Percentiles rank a stretch among this genome's conserved stretches.
phyloP scores from a whole-genome alignment of 176 grass and related monocot genomes.

The Pontederia paniculata region DNA sequence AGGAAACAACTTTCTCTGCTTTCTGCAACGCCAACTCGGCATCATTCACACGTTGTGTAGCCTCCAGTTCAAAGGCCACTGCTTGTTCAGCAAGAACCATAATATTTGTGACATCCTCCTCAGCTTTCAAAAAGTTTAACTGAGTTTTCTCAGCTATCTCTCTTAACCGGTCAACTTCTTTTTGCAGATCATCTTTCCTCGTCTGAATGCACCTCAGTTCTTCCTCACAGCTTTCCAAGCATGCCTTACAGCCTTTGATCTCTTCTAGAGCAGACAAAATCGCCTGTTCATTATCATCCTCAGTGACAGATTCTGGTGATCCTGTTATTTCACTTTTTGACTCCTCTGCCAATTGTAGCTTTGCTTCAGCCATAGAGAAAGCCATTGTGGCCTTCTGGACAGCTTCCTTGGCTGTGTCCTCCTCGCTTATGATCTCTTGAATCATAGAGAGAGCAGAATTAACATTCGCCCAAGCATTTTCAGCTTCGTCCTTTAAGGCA shows the following conservation, averaged over 20 bases:
- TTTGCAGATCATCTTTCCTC: slow-evolving; percentile 56
- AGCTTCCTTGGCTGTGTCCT: slow-evolving; percentile 62
- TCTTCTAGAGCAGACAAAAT: slow-evolving; percentile 43
- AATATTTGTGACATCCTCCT: slow-evolving; percentile 84
- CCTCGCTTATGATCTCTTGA: slow-evolving; percentile 65
- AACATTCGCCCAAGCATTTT: slow-evolving; percentile 39
- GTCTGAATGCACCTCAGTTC: slow-evolving; percentile 36
- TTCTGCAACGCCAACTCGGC: slow-evolving; percentile 54
- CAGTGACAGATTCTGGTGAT: slow-evolving; percentile 26
- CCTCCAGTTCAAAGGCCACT: slow-evolving; percentile 81
- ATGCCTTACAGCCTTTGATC: slow-evolving; percentile 34
- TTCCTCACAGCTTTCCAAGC: slow-evolving; percentile 37
- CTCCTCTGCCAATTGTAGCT: slow-evolving; percentile 49
- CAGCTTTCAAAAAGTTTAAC: slow-evolving; percentile 65
- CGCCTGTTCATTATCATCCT: slow-evolving; percentile 51
- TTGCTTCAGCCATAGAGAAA: slow-evolving; percentile 70
- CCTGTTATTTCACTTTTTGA: slow-evolving; percentile 29
- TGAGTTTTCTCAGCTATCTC: slow-evolving; percentile 65
- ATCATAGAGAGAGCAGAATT: slow-evolving; percentile 32
- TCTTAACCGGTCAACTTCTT: slow-evolving; percentile 66
- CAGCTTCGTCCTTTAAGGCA: slow-evolving; percentile 64
- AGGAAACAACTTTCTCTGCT: slow-evolving; percentile 47
- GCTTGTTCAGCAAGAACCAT: slow-evolving; percentile 94
- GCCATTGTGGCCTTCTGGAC: slow-evolving; percentile 68
- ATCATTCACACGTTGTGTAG: slow-evolving; percentile 46